phyloP scores from a whole-genome alignment of 2,329 filamentous ascomycete genomes.

The Sporothrix pseudoabietina region DNA sequence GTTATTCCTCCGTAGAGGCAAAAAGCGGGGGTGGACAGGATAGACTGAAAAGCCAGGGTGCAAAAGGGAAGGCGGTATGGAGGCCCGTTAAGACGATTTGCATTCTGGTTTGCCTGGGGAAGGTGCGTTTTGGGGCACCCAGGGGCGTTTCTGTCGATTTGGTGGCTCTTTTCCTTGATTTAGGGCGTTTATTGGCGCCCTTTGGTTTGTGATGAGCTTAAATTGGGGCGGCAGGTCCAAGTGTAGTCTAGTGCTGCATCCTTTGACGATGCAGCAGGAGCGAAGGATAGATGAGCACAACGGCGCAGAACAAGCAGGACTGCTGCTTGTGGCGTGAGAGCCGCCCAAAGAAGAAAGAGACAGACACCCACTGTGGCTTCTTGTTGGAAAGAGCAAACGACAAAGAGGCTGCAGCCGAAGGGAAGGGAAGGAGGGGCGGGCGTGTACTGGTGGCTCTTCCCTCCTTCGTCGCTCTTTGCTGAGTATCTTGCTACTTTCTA shows the following conservation, averaged over 20 bases:
- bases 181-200: neutral
- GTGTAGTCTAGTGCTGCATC: conserved; percentile 3
- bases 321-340: neutral
- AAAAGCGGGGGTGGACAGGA: conserved; percentile 29
- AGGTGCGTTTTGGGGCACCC: neutral
- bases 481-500: neutral
- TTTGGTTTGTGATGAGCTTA: neutral
- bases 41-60: neutral
- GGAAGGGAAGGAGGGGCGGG: conserved; percentile 8
- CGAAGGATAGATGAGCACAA: conserved; percentile 1
- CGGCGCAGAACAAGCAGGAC: conserved; percentile 1
- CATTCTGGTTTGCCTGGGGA: neutral
- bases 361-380: neutral
- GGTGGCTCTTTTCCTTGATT: neutral
- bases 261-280: conserved; percentile 12
- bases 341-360: conserved; percentile 1
- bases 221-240: neutral
- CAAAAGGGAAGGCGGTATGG: conserved; percentile 23
- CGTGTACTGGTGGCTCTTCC: neutral
- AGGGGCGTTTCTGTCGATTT: neutral
- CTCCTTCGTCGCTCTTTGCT: neutral
- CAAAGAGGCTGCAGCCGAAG: neutral
- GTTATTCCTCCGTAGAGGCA: conserved; percentile 11
- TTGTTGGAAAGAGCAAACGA: neutral
- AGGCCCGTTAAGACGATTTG: neutral